Evolutionary conservation across 2,329 filamentous ascomycete species (phyloP), one percentile per base, ranked within the genome.

Genomic region (Exophiala spinifera): DNA sequence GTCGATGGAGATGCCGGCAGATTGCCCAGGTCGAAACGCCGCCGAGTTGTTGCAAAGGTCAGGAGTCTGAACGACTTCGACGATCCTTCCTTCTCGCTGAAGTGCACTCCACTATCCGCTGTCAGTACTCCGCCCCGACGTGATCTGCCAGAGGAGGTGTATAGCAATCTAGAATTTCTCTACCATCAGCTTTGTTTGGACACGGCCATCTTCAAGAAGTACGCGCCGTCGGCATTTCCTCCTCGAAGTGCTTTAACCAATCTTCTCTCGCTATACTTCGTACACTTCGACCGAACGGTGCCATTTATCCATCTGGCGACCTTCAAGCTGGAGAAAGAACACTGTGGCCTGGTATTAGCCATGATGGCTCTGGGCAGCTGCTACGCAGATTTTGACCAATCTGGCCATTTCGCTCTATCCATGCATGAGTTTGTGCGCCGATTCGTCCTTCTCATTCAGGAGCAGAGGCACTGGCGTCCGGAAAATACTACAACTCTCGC

Each of bases 341-440:
- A 74, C 48, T 75, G 71, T 70, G 60, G 73, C 11, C 60, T 75
- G 40, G 64, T 65, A 3, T 55, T 75, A 43, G 68, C 73, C 14
- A 60, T 75, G 50, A 61, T 71, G 46, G 67, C 72, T 39, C 63
- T 74, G 42, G 73, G 74, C 4, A 71, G 70, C 49, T 70, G 72
- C 48, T 67, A 65, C 56, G 61, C 64, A 37, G 63, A 66, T 19
- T 51, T 56, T 8, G 55, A 64, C 17, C 61, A 68, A n/a, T 57
- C 63, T 46, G 64, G 68, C 20, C 56, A 64, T 3, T 69, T 65
- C 46, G 60, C 65, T 31, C 49, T 63, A 33, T 68, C 70, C 39
- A 66, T 76, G 48, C 68, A 74, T 52, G 73, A 76, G 51, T 67
- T 75, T 51, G 61, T 74, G 46, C 68, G 72, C 17, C 66, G 72